These are phyloP conservation scores for Schizophyllum amplum DNA, from an alignment of 1,284 basidiomycete species.

Conservation along the genomic window DNA sequence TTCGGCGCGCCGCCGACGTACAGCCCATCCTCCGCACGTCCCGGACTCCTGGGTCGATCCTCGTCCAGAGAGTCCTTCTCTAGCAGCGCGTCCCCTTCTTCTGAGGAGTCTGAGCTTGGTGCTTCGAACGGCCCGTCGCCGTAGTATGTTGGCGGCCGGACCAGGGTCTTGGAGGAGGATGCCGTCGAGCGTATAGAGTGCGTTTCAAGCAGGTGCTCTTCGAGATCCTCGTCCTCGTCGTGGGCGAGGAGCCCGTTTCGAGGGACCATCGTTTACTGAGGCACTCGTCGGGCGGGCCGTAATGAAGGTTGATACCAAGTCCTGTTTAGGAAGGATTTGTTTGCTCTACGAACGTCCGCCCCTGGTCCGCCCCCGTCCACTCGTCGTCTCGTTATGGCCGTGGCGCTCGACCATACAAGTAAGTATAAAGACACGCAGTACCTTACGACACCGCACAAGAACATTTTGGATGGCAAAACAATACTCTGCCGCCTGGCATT, in stretches of 20 bases:
- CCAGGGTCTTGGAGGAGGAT: conserved; percentile 7
- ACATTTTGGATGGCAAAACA: too few species aligned
- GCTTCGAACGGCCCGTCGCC: conserved; percentile 18
- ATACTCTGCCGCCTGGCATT: too few species aligned
- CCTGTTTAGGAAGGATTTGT: too few species aligned
- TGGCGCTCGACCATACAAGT: too few species aligned
- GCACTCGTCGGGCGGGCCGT: too few species aligned
- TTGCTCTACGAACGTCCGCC: too few species aligned
- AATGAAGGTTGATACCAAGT: too few species aligned
- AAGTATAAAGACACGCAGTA: too few species aligned
- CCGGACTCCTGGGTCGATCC: background rate
- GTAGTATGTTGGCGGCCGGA: conserved; percentile 17
- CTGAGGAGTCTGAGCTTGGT: conserved; percentile 17
- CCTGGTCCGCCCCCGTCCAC: too few species aligned
- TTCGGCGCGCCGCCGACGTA: background rate
- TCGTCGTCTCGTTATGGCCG: too few species aligned
- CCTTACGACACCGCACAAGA: too few species aligned
- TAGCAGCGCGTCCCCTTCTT: conserved; percentile 14
- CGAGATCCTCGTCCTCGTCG: background rate
- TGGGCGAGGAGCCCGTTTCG: background rate
- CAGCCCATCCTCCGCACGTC: background rate
- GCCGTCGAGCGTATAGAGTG: conserved; percentile 1
- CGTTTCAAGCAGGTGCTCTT: background rate
- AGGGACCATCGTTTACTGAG: background rate
- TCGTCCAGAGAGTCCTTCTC: conserved; percentile 9